phyloP scores from a whole-genome alignment of 2,329 filamentous ascomycete genomes.

The Penicillium griseofulvum region DNA sequence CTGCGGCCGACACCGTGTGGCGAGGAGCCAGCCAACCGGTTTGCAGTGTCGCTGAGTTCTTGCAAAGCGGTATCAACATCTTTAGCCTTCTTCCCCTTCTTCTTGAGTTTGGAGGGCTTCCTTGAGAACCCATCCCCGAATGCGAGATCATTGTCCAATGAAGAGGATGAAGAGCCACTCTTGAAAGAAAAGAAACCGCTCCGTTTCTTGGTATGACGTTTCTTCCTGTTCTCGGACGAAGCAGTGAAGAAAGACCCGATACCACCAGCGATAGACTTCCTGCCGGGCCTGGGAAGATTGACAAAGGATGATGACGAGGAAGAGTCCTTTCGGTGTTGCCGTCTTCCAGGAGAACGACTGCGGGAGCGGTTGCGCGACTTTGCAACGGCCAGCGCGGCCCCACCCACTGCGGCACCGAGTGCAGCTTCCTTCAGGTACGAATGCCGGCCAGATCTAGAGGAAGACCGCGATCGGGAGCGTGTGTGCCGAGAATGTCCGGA shows the following conservation, averaged over 20 bases:
- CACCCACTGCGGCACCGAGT: constrained; percentile 38
- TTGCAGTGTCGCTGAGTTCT: constrained; percentile 49
- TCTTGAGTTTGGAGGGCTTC: constrained; percentile 38
- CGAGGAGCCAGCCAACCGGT: constrained; percentile 44
- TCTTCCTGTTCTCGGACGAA: constrained; percentile 55
- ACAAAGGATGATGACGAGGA: constrained; percentile 61
- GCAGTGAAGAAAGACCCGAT: constrained; percentile 63
- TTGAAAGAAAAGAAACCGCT: constrained; percentile 57
- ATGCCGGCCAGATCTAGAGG: constrained; percentile 28
- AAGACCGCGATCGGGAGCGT: constrained; percentile 46
- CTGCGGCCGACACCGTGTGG: constrained; percentile 35
- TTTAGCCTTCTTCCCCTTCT: constrained; percentile 27
- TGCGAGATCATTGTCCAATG: constrained; percentile 65
- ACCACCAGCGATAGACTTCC: constrained; percentile 51
- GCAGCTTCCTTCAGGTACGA: constrained; percentile 35
- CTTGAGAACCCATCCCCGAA: constrained; percentile 59
- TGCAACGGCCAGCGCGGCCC: constrained; percentile 27
- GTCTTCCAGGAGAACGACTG: constrained; percentile 37
- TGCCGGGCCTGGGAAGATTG: constrained; percentile 62
- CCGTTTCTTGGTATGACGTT: constrained; percentile 47
- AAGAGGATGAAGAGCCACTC: constrained; percentile 63
- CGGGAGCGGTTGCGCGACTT: constrained; percentile 28
- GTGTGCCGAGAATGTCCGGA: constrained; percentile 31
- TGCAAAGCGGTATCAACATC: constrained; percentile 49
- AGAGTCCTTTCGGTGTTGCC: constrained; percentile 38